phyloP scores from a whole-genome alignment of 805 yeast genomes.

The Martiniozyma abietophila region DNA sequence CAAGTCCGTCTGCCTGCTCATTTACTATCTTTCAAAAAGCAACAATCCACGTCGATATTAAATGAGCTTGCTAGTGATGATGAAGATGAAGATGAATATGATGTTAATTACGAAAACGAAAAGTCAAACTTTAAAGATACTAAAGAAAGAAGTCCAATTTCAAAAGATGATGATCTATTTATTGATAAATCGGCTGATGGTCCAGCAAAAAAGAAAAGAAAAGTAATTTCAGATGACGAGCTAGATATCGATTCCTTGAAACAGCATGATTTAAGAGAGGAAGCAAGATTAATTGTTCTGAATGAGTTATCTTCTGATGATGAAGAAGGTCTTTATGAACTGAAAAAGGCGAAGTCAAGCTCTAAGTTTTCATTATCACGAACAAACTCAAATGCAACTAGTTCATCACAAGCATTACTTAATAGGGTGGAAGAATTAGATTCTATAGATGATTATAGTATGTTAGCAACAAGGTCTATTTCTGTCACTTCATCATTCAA shows the following conservation, averaged over 20 bases:
- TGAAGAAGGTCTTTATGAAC: constrained; percentile 27
- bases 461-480: constrained; percentile 17
- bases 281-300: constrained; percentile 2
- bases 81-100: constrained; percentile 5
- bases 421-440: constrained; percentile 5
- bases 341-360: constrained; percentile 24
- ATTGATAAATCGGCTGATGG: constrained; percentile 15
- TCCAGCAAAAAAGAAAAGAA: constrained; percentile 13
- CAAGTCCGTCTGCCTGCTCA: constrained; percentile 10
- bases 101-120: constrained; percentile 20
- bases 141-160: constrained; percentile 16
- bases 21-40: constrained; percentile 7
- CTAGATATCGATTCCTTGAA: constrained; percentile 6
- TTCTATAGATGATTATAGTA: constrained; percentile 14
- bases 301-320: constrained; percentile 23
- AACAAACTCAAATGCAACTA: constrained; percentile 20
- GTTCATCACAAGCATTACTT: not conserved
- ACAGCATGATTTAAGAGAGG: constrained; percentile 3
- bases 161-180: constrained; percentile 19
- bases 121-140: not conserved
- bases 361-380: constrained; percentile 44
- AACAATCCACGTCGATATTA: constrained; percentile 6
- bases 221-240: constrained; percentile 5
- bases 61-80: constrained; percentile 18
- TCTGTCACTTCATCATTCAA: constrained; percentile 26